Evolutionary conservation across 192 early-diverging fungal species (phyloP), one percentile per base, ranked within the genome.

Genomic region (Powellomyces hirtus): DNA sequence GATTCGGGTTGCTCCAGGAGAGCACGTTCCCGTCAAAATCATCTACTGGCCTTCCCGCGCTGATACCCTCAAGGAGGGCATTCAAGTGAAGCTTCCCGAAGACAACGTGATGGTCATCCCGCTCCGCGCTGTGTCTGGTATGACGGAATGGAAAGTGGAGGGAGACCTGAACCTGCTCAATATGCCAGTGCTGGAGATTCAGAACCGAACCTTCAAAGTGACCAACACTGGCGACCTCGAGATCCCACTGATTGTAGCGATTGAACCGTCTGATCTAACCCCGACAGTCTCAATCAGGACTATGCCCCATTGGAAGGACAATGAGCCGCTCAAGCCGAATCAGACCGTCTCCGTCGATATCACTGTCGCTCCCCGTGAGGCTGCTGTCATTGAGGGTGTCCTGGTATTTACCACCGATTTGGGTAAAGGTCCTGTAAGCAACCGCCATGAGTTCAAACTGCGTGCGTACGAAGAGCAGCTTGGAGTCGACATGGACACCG

Each of bases 171-270:
- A 76, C 35, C 70, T 85, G 27, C 30, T 65, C 40, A 85, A 85
- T 44, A 83, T 81, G 76, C 74, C 75, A 1, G 65, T 85, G 20
- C 63, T 53, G n/a, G 78, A 76, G n/a, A 77, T 60, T 22, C 84
- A 85, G 62, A 71, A 51, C 8, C 14, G 66, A 1, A 72, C 24
- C 2, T 10, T 85, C 16, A 64, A 66, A 10, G 64, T 85, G 7
- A 65, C 67, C 40, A 85, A 85, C 63, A 62, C 76, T 0, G 84
- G 84, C 30, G 70, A 64, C 27, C 46, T 83, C 0, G 75, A 79
- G 29, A 74, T 85, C n/a, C 81, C 80, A 13, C 62, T 85, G 13
- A 71, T 77, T 20, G 68, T 77, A 6, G 24, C 3, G 22, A n/a
- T 77, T 13, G 68, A 79, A 22, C 67, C 73, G 8, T 35, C 13